These are phyloP conservation scores for Fusarium papillatum DNA, from an alignment of 2,329 filamentous ascomycete species.

Conservation along the genomic window DNA sequence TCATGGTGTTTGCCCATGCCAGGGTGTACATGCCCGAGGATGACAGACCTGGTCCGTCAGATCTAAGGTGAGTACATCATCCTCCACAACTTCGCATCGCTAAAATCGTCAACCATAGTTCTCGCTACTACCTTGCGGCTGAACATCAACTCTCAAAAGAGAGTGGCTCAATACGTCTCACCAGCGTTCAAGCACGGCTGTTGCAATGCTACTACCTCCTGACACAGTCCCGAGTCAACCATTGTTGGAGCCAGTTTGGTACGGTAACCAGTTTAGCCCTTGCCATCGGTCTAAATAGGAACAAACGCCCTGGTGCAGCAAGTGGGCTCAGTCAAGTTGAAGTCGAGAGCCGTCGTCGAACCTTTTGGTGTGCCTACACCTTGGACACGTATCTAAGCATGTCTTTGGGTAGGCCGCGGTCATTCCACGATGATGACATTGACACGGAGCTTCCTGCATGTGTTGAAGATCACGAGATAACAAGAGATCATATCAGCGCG, in stretches of 20 bases:
- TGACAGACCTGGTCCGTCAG: constrained; percentile 41
- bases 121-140: constrained; percentile 44
- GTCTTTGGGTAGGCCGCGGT: constrained; percentile 37
- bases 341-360: constrained; percentile 38
- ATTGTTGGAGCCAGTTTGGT: constrained; percentile 62
- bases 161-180: constrained; percentile 52
- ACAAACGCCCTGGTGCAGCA: constrained; percentile 16
- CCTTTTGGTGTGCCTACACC: constrained; percentile 44
- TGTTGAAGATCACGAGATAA: constrained; percentile 39
- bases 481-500: constrained; percentile 30
- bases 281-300: constrained; percentile 49
- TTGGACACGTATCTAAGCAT: constrained; percentile 42
- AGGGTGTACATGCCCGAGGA: constrained; percentile 53
- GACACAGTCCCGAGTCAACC: constrained; percentile 59
- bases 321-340: constrained; percentile 37
- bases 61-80: constrained; percentile 29
- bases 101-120: constrained; percentile 9
- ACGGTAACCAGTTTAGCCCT: constrained; percentile 54
- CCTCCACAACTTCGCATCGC: rapidly evolving
- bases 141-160: constrained; percentile 55
- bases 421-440: constrained; percentile 44
- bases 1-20: constrained; percentile 65
- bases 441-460: constrained; percentile 40
- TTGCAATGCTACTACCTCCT: constrained; percentile 60
- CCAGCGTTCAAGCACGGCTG: constrained; percentile 57